Conservation (phyloP, 495 filamentous ascomycete genomes). For the Choiromyces venosus region DNA sequence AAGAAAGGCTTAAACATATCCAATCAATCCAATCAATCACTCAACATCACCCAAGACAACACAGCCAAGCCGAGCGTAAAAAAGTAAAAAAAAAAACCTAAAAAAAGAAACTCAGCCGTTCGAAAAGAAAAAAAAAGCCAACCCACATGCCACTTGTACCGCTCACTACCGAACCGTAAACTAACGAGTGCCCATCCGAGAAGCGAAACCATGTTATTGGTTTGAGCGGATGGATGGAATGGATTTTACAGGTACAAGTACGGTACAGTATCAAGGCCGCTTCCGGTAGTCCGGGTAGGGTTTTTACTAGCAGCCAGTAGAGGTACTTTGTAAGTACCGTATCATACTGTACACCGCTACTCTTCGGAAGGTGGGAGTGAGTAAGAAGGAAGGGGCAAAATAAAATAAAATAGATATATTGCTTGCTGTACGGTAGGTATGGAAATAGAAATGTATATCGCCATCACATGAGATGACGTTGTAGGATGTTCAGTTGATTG, state of each 20-base stretch:
- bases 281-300: not conserved
- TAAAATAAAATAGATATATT: no score
- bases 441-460: not conserved
- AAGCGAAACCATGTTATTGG: not conserved
- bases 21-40: not conserved
- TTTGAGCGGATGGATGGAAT: not conserved
- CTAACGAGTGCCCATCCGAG: not conserved
- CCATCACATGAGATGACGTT: not conserved
- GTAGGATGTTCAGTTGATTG: no score
- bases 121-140: no score
- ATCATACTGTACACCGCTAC: not conserved
- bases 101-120: no score
- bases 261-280: not conserved
- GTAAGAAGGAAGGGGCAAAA: not conserved
- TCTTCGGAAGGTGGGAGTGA: not conserved
- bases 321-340: no score
- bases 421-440: no score
- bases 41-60: not conserved
- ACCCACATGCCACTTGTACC: no score
- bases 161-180: no score
- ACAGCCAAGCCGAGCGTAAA: not conserved
- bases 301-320: no score
- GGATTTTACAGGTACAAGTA: not conserved
- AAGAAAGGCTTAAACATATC: no score
- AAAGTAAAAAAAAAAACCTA: constrained; percentile 2